phyloP scores from a whole-genome alignment of 148 eudicot genomes.

The Arctostaphylos glauca region DNA sequence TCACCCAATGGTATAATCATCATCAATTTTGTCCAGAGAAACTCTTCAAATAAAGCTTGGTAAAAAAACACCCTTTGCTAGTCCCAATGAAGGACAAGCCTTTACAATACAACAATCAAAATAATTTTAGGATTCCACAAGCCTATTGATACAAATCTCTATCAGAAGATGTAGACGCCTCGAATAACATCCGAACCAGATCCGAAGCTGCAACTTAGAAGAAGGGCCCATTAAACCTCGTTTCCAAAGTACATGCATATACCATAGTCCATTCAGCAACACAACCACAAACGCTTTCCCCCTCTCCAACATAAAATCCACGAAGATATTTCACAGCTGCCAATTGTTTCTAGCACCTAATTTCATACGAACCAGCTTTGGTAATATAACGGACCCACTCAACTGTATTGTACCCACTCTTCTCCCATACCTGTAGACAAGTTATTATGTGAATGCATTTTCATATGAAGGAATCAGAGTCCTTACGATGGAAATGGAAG shows the following conservation, averaged over 20 bases:
- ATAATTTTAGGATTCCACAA: conserved; percentile 8
- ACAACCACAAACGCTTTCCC: not conserved
- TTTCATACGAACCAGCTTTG: conserved; percentile 91
- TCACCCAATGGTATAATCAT: not conserved
- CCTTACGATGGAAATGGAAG: not conserved
- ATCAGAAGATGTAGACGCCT: conserved; percentile 4
- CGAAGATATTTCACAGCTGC: not conserved
- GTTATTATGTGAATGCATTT: conserved; percentile 3
- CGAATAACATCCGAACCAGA: conserved; percentile 12
- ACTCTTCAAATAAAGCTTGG: not conserved
- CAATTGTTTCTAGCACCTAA: conserved; percentile 32
- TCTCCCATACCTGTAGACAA: conserved; percentile 78
- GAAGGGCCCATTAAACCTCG: not conserved
- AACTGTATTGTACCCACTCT: conserved; percentile 92
- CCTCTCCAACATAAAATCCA: not conserved
- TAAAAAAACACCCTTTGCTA: not conserved
- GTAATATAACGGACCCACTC: conserved; percentile 99
- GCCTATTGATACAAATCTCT: conserved; percentile 11
- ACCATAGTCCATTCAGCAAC: not conserved
- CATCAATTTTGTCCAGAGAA: not conserved
- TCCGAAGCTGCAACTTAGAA: not conserved
- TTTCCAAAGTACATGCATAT: not conserved
- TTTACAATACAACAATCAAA: conserved; percentile 15
- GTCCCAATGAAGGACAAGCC: conserved; percentile 18
- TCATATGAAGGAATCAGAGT: not conserved